These are phyloP conservation scores for Gossypium trilobum DNA, from an alignment of 441 rosid genomes.

Conservation along the genomic window DNA sequence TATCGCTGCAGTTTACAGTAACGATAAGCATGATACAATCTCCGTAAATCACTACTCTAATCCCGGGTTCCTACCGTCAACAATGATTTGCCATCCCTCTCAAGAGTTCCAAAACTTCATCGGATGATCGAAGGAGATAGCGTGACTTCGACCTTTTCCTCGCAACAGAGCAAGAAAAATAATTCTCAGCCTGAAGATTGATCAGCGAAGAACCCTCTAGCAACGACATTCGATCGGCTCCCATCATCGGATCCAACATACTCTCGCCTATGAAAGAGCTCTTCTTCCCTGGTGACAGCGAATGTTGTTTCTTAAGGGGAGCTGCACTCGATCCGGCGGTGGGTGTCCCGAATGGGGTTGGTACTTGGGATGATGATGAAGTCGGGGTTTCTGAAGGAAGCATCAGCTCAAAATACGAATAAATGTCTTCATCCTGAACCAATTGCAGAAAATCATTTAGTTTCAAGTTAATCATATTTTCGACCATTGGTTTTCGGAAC, in stretches of 20 bases:
- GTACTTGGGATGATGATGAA: conserved; percentile 17
- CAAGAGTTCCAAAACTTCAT: conserved; percentile 45
- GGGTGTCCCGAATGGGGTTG: conserved; percentile 26
- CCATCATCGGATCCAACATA: conserved; percentile 29
- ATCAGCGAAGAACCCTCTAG: conserved; percentile 52
- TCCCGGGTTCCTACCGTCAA: background rate
- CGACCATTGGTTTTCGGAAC: background rate
- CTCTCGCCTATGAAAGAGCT: conserved; percentile 19
- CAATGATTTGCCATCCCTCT: conserved; percentile 31
- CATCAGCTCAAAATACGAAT: conserved; percentile 60
- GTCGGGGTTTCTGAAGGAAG: conserved; percentile 19
- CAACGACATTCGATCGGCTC: conserved; percentile 17
- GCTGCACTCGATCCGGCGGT: conserved; percentile 27
- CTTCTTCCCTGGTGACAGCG: conserved; percentile 32
- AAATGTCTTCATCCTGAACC: conserved; percentile 64
- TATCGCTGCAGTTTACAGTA: background rate
- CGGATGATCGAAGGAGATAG: conserved; percentile 40
- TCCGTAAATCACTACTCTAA: background rate
- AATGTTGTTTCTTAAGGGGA: conserved; percentile 38
- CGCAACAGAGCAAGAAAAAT: conserved; percentile 66
- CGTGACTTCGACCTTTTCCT: conserved; percentile 52
- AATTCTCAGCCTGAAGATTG: conserved; percentile 55
- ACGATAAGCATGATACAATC: background rate
- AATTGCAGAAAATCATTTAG: background rate
- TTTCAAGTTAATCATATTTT: background rate